Percentiles rank a stretch among this genome's conserved stretches.
phyloP scores from a whole-genome alignment of 2,329 filamentous ascomycete genomes.

The Hawksworthiomyces lignivorus region DNA sequence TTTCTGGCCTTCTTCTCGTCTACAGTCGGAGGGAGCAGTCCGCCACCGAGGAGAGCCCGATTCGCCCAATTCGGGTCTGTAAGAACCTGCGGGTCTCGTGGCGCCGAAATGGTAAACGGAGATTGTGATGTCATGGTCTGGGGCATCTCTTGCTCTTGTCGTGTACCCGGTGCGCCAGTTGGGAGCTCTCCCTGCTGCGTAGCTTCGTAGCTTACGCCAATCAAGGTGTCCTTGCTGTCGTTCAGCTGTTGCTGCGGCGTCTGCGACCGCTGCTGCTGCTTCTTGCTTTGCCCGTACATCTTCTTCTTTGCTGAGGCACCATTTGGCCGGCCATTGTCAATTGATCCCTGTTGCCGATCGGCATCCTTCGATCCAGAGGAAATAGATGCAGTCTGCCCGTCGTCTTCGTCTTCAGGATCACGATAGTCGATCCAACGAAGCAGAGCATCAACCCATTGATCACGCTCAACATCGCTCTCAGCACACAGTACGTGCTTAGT shows the following conservation, averaged over 20 bases:
- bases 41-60: slow-evolving; percentile 25
- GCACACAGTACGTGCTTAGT: slow-evolving; percentile 93
- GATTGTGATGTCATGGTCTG: slow-evolving; percentile 33
- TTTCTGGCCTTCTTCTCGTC: slow-evolving; percentile 80
- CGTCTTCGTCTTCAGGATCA: slow-evolving; percentile 51
- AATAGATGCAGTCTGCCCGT: neutral
- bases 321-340: slow-evolving; percentile 8
- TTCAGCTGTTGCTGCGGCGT: slow-evolving; percentile 12
- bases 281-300: slow-evolving; percentile 30
- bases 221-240: slow-evolving; percentile 36
- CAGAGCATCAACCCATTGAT: slow-evolving; percentile 86
- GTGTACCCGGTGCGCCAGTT: slow-evolving; percentile 7
- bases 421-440: slow-evolving; percentile 79
- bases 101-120: slow-evolving; percentile 64
- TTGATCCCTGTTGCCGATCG: slow-evolving; percentile 33
- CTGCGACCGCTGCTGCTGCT: slow-evolving; percentile 29
- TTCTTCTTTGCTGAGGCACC: slow-evolving; percentile 32
- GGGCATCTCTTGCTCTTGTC: slow-evolving; percentile 21
- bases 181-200: slow-evolving; percentile 43
- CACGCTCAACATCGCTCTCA: slow-evolving; percentile 86
- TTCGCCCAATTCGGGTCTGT: slow-evolving; percentile 79
- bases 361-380: slow-evolving; percentile 24
- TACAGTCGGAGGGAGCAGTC: slow-evolving; percentile 36
- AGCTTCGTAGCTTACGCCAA: slow-evolving; percentile 52
- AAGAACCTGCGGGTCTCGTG: slow-evolving; percentile 77